A percentile compares a stretch with the other conserved stretches of the same genome.
These are phyloP conservation scores for Hypoxylon subgilvum DNA, from an alignment of 495 filamentous ascomycete species.

Conservation along the genomic window DNA sequence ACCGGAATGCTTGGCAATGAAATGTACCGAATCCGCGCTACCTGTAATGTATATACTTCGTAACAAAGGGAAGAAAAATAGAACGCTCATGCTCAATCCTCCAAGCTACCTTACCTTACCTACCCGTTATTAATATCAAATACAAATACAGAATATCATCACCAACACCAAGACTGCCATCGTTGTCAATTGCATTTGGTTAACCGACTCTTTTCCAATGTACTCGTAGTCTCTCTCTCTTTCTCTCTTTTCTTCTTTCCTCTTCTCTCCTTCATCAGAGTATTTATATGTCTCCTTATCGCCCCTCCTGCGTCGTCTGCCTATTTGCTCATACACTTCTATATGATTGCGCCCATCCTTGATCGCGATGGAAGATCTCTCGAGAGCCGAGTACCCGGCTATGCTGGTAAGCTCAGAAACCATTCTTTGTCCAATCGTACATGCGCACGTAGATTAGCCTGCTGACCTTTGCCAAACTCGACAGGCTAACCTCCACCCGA, in stretches of 20 bases:
- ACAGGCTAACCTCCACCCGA: constrained; percentile 82
- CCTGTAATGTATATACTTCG: no score
- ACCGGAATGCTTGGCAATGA: no score
- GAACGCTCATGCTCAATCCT: no score
- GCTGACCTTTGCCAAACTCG: constrained; percentile 18
- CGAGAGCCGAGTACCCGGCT: constrained; percentile 91
- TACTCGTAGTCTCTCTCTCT: constrained; percentile 1
- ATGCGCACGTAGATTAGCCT: background rate
- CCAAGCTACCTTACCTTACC: no score
- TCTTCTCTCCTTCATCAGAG: constrained; percentile 29
- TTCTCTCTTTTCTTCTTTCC: constrained; percentile 19
- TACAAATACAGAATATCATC: constrained; percentile 19
- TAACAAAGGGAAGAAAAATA: no score
- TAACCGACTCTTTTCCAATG: constrained; percentile 25
- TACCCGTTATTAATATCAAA: no score
- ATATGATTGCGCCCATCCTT: constrained; percentile 50
- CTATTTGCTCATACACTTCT: constrained; percentile 22
- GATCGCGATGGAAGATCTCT: constrained; percentile 71
- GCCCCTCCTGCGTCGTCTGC: constrained; percentile 33
- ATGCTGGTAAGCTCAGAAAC: constrained; percentile 75
- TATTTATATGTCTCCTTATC: constrained; percentile 42
- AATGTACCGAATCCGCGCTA: no score
- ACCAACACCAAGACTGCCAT: constrained; percentile 13
- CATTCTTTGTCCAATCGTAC: background rate
- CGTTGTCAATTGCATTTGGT: constrained; percentile 27